Conservation (phyloP, 2,329 filamentous ascomycete species). For the Fusarium annulatum region DNA sequence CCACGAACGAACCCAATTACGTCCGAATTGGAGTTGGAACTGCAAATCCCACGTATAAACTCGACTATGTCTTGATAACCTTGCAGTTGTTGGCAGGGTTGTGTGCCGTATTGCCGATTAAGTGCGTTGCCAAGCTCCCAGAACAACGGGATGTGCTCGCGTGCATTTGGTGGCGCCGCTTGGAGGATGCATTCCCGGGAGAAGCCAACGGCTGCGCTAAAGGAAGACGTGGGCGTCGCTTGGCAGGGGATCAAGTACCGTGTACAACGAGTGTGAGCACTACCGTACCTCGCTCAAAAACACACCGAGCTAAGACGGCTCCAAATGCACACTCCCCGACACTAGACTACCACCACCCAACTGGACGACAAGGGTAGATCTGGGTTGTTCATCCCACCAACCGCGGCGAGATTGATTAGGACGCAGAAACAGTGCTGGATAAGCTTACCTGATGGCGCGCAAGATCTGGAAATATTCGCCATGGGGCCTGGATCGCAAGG, state of each 20-base stretch:
- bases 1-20: conserved; percentile 13
- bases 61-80: conserved; percentile 1
- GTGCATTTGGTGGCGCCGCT: conserved; percentile 29
- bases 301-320: not conserved
- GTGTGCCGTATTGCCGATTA: conserved; percentile 41
- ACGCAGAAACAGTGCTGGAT: not conserved
- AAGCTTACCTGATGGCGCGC: conserved; percentile 9
- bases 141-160: conserved; percentile 21
- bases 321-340: conserved; percentile 36
- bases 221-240: conserved; percentile 2
- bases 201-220: conserved; percentile 16
- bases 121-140: conserved; percentile 39
- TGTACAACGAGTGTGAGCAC: conserved; percentile 9
- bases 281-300: not conserved
- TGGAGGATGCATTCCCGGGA: conserved; percentile 38
- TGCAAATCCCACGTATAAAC: conserved; percentile 30
- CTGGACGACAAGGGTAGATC: conserved; percentile 30
- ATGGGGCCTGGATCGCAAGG: not conserved
- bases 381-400: conserved; percentile 17
- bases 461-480: conserved; percentile 21
- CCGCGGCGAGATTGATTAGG: not conserved
- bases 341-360: conserved; percentile 26
- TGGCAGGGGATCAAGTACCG: conserved; percentile 24
- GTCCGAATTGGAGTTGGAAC: conserved; percentile 8
- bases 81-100: conserved; percentile 4